phyloP scores from a whole-genome alignment of 164 flowering plant genomes.

The Hamamelis virginiana region DNA sequence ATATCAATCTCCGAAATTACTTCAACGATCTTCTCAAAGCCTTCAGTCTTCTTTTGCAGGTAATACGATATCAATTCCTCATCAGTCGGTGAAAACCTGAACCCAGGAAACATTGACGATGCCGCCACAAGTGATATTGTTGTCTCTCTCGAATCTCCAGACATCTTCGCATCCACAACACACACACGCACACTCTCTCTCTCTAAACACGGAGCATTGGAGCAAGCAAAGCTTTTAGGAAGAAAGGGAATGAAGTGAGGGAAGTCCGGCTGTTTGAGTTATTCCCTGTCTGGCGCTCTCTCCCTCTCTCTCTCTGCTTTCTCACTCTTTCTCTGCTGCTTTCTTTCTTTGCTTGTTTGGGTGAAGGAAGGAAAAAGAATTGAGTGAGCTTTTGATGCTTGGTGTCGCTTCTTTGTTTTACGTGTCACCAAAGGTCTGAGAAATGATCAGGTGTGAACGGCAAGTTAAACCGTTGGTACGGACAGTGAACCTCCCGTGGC shows the following conservation, averaged over 20 bases:
- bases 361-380: background rate
- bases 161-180: background rate
- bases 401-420: background rate
- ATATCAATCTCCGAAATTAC: constrained; percentile 63
- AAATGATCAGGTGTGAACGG: background rate
- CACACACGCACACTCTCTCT: background rate
- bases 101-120: constrained; percentile 62
- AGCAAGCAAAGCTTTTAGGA: too few relatives aligned
- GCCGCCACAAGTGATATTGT: constrained; percentile 34
- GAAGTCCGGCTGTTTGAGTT: too few relatives aligned
- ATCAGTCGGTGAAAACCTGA: constrained; percentile 72
- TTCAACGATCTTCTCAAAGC: constrained; percentile 42
- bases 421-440: background rate
- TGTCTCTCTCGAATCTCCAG: constrained; percentile 24
- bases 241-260: too few relatives aligned
- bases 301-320: background rate
- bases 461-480: background rate
- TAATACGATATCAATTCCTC: constrained; percentile 61
- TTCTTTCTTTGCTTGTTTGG: background rate
- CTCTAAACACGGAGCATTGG: too few relatives aligned
- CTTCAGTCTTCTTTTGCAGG: constrained; percentile 56
- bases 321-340: background rate
- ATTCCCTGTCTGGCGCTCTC: too few relatives aligned
- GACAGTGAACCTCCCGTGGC: background rate
- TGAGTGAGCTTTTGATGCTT: background rate